These are phyloP conservation scores for Clitopilus passeckerianus DNA, from an alignment of 768 basidiomycete genomes.

Conservation along the genomic window DNA sequence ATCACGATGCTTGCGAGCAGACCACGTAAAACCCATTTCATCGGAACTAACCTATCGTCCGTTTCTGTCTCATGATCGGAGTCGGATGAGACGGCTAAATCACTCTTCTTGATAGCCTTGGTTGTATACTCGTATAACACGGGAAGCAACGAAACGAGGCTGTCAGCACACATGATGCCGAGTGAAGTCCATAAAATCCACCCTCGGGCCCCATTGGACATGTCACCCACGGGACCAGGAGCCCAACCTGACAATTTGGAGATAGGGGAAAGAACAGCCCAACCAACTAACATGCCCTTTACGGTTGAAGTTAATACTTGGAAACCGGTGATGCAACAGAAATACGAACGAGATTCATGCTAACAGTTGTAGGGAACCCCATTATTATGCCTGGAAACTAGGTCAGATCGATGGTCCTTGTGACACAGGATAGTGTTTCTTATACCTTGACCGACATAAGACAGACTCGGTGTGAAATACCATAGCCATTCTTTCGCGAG, in stretches of 20 bases:
- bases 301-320: slow-evolving; percentile 1
- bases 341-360: slow-evolving; percentile 75
- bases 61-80: slow-evolving; percentile 70
- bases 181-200: slow-evolving; percentile 98
- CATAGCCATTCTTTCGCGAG: slow-evolving; percentile 88
- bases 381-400: slow-evolving; percentile 77
- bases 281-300: slow-evolving; percentile 95
- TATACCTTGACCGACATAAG: slow-evolving; percentile 88
- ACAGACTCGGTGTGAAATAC: slow-evolving; percentile 89
- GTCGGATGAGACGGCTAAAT: slow-evolving; percentile 16
- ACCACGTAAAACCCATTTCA: slow-evolving; percentile 71
- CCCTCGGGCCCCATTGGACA: slow-evolving; percentile 83
- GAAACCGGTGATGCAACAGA: neutral
- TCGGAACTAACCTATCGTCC: slow-evolving; percentile 76
- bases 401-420: neutral
- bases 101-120: slow-evolving; percentile 19
- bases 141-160: slow-evolving; percentile 79
- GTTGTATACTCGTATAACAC: slow-evolving; percentile 52
- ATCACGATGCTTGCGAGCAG: slow-evolving; percentile 51
- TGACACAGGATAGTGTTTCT: neutral
- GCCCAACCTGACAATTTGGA: slow-evolving; percentile 86
- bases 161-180: slow-evolving; percentile 94
- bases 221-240: slow-evolving; percentile 85
- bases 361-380: slow-evolving; percentile 91
- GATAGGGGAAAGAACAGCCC: slow-evolving; percentile 90